Conservation (phyloP, 108 stramenopile genomes). For the Schizochytrium sp. region DNA sequence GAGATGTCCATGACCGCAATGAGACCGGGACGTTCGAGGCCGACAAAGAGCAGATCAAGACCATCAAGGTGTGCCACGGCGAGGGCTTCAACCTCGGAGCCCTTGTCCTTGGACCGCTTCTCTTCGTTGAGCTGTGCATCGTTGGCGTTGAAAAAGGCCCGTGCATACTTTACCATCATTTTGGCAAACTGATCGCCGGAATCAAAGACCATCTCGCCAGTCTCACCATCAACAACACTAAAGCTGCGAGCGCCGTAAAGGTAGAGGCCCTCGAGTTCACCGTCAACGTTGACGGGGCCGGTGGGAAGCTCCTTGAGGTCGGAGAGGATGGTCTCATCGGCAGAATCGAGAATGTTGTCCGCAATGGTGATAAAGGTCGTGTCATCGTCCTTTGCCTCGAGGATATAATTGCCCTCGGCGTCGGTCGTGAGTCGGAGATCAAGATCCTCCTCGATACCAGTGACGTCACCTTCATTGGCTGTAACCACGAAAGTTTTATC, state of each 20-base stretch:
- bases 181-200: background rate
- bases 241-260: background rate
- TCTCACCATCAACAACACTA: background rate
- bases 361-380: constrained; percentile 10
- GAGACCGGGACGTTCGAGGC: background rate
- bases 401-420: too few relatives aligned
- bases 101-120: background rate
- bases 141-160: background rate
- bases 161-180: background rate
- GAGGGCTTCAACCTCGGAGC: background rate
- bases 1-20: background rate
- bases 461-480: background rate
- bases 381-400: background rate
- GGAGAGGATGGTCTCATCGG: background rate
- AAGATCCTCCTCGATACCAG: background rate
- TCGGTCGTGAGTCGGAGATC: background rate
- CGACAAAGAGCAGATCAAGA: background rate
- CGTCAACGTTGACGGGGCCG: background rate
- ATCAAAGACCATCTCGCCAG: background rate
- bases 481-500: background rate
- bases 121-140: background rate
- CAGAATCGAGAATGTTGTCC: background rate
- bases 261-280: background rate
- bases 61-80: background rate
- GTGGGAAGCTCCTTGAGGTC: background rate